Base-by-base conservation (phyloP, 2,329 filamentous ascomycete genomes). In the Myrmaecium sp. region DNA sequence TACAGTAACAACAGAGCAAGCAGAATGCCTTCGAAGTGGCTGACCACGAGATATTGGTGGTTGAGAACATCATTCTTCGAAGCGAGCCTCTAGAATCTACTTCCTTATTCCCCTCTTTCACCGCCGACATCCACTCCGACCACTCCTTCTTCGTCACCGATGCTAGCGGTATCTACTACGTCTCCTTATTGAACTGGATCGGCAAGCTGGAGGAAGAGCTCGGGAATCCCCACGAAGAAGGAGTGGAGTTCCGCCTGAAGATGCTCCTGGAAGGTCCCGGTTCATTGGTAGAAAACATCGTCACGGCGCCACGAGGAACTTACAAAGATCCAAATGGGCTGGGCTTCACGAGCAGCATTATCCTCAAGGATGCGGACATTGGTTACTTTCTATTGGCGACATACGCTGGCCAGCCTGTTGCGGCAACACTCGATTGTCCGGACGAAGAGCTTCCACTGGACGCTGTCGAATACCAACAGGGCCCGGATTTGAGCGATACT, bases 131-230 rank as follows among this genome's bases (percentile, higher is more conserved):
- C 3, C 52, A 55, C 18, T 66, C 65, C 23, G 58, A 62, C 17
- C 70, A 74, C 39, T 60, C 58, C 10, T 60, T 74, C 33, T 71
- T 69, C 36, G 57, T 70, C 16, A 70, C 69, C 2, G 61, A 63
- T 14, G 46, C 56, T 10, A 57, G 47, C 5, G 66, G 62, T 14
- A 57, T 74, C 4, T 60, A 54, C 32, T 66, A 55, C 32, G 42
- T 74, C 17, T 69, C 64, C 3, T 46, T 74, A 26, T 53, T 58
- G 23, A 54, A 61, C 0, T 75, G 69, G 69, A 56, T 64, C 14
- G 51, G 57, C 17, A 56, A 58, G 22, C 47, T 74, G 1, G 65
- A 71, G 41, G 55, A 56, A 9, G 70, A 75, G 36, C 42, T 75
- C 13, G 55, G 59, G 14, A 53, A 57, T 13, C 52, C 60, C 15